A percentile compares a stretch with the other conserved stretches of the same genome.
Evolutionary conservation across 768 basidiomycete genomes (phyloP).

Genomic region (Tylopilus felleus): DNA sequence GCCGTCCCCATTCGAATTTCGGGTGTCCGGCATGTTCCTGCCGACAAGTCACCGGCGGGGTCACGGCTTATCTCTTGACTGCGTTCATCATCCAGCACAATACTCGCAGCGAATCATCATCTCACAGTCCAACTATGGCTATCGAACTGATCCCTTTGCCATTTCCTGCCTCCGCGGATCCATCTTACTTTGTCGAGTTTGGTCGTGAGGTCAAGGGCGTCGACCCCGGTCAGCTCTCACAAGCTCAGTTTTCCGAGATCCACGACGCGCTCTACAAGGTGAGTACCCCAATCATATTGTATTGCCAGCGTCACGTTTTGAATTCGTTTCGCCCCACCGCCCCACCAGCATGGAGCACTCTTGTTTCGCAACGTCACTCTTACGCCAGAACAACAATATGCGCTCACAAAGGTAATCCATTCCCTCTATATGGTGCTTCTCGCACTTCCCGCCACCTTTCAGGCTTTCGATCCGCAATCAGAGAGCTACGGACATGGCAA

Average conservation of each 20-base stretch:
- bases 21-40: slow-evolving; percentile 1
- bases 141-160: slow-evolving; percentile 66
- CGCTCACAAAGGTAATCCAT: slow-evolving; percentile 67
- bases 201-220: slow-evolving; percentile 76
- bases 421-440: background rate
- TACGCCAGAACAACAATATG: slow-evolving; percentile 81
- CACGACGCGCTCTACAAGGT: slow-evolving; percentile 77
- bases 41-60: background rate
- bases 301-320: background rate
- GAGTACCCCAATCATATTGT: background rate
- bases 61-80: slow-evolving; percentile 3
- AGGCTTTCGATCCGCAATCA: slow-evolving; percentile 74
- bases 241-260: slow-evolving; percentile 64
- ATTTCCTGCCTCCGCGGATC: slow-evolving; percentile 68
- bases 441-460: slow-evolving; percentile 1
- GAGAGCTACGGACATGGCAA: slow-evolving; percentile 82
- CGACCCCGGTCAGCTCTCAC: slow-evolving; percentile 58
- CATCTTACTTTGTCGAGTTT: slow-evolving; percentile 63
- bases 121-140: slow-evolving; percentile 44
- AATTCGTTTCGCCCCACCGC: background rate
- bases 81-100: background rate
- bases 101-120: background rate
- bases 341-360: slow-evolving; percentile 61
- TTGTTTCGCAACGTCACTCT: slow-evolving; percentile 70
- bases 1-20: background rate